Conservation (phyloP, 495 filamentous ascomycete genomes). For the Neurospora sp. region DNA sequence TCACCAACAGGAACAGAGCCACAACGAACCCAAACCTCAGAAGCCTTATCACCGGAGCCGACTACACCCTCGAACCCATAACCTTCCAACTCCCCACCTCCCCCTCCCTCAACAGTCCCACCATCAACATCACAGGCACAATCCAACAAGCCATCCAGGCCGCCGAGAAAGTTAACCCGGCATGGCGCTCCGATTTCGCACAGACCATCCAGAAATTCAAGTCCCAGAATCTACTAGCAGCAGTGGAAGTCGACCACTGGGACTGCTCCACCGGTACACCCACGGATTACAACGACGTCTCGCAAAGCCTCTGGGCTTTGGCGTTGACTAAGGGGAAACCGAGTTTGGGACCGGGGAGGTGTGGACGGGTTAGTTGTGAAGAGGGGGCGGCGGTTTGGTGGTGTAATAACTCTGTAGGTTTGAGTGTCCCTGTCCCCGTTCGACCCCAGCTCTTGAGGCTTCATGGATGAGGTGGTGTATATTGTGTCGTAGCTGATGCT, state of each 20-base stretch:
- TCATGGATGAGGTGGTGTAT: too few species aligned
- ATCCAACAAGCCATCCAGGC: constrained; percentile 3
- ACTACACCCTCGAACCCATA: not conserved
- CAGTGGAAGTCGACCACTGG: constrained; percentile 11
- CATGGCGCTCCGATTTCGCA: not conserved
- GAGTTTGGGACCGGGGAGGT: constrained; percentile 9
- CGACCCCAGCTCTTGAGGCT: too few species aligned
- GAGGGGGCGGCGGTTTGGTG: not conserved
- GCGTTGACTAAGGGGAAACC: not conserved
- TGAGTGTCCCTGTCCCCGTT: too few species aligned
- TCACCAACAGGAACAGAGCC: too few species aligned
- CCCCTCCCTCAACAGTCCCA: not conserved
- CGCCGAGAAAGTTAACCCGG: not conserved
- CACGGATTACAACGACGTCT: constrained; percentile 2
- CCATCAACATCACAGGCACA: constrained; percentile 3
- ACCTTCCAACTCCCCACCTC: not conserved
- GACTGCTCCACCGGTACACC: constrained; percentile 4
- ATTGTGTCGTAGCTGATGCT: too few species aligned
- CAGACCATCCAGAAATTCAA: not conserved
- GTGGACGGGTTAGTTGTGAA: constrained; percentile 14
- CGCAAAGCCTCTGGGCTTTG: not conserved
- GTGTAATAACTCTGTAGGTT: too few species aligned
- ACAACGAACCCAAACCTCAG: too few species aligned
- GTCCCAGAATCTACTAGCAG: not conserved
- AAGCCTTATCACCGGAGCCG: too few species aligned